Base-by-base conservation (phyloP, 768 basidiomycete species). In the Suillus subaureus region DNA sequence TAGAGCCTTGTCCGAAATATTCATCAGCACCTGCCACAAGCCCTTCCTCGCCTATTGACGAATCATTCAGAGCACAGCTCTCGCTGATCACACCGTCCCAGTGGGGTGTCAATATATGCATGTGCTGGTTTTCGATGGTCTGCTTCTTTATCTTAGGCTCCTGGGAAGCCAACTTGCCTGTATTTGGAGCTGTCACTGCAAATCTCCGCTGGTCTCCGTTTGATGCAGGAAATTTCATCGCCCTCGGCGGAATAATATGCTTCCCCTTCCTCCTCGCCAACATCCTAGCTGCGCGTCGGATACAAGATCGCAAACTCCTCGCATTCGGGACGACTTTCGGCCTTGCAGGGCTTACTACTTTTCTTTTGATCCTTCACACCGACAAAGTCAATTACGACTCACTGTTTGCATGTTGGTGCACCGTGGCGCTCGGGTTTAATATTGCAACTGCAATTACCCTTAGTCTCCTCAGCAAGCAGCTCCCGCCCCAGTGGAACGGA, bases 101-200 rank as follows among this genome's bases (percentile, higher is more conserved):
- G 65, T 85, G 84, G 82, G 85, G 85, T 28, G 84, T 87, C 64
- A 79, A 85, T 26, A 68, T 80, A 47, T 87, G 84, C 71, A 89
- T 90, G 86, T 90, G 87, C 73, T 90, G 87, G 84, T 87, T 85
- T 70, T 82, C 87, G 55, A 88, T 88, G 85, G 81, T 85, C 23
- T 88, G 83, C 75, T 90, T 89, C 79, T 88, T 90, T 76, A 81
- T 89, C 71, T 84, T 91, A 64, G 88, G 87, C 9, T 83, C 84
- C 15, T 90, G 87, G 88, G 89, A 91, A 74, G 79, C 85, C 57
- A 89, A 89, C 73, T 84, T 90, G 61, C 89, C 88, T 43, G 82
- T 89, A 64, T 89, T 84, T 71, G 82, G 84, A 26, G 81, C 83
- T 56, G 71, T 69, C 26, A 73, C 70, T 8, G 72, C 75, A 16